Percentiles rank a stretch among this genome's conserved stretches.
These are phyloP conservation scores for Wickerhamomyces xylosicus DNA, from an alignment of 805 yeast genomes.

Conservation along the genomic window DNA sequence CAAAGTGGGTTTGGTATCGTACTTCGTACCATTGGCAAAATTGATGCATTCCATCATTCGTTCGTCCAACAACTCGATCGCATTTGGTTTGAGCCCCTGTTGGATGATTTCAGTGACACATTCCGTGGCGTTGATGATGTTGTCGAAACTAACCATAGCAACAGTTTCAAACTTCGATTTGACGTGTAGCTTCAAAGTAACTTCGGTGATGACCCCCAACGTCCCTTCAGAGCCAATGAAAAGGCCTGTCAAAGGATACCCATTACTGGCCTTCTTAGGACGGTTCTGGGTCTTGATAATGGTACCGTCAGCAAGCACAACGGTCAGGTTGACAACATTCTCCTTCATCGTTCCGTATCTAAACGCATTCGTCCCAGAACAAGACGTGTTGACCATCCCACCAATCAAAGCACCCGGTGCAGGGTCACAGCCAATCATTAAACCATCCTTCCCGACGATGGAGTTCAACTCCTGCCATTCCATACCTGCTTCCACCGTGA, in stretches of 20 bases:
- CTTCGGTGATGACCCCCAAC: constrained; percentile 60
- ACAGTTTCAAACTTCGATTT: constrained; percentile 53
- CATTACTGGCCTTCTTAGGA: constrained; percentile 76
- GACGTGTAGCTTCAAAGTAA: constrained; percentile 58
- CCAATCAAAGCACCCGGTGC: constrained; percentile 87
- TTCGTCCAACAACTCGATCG: constrained; percentile 69
- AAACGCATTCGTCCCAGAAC: constrained; percentile 78
- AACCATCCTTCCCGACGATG: constrained; percentile 35
- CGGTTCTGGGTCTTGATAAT: constrained; percentile 64
- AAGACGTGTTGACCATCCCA: constrained; percentile 77
- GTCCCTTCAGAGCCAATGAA: constrained; percentile 85
- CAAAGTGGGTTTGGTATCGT: constrained; percentile 64
- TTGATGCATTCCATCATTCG: constrained; percentile 69
- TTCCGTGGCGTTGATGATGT: constrained; percentile 56
- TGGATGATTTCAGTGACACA: constrained; percentile 60
- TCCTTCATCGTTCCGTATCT: constrained; percentile 82
- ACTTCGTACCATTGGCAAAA: constrained; percentile 43
- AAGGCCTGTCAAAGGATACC: constrained; percentile 69
- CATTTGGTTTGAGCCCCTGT: constrained; percentile 64
- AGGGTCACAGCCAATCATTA: constrained; percentile 74
- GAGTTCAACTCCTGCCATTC: constrained; percentile 77
- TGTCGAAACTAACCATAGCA: constrained; percentile 63
- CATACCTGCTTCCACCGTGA: constrained; percentile 72
- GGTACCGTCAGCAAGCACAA: constrained; percentile 80
- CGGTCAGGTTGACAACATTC: constrained; percentile 64